Percentiles rank a stretch among this genome's conserved stretches.
These are phyloP conservation scores for Dorcoceras hygrometricum DNA, from an alignment of 257 asterid genomes.

Conservation along the genomic window DNA sequence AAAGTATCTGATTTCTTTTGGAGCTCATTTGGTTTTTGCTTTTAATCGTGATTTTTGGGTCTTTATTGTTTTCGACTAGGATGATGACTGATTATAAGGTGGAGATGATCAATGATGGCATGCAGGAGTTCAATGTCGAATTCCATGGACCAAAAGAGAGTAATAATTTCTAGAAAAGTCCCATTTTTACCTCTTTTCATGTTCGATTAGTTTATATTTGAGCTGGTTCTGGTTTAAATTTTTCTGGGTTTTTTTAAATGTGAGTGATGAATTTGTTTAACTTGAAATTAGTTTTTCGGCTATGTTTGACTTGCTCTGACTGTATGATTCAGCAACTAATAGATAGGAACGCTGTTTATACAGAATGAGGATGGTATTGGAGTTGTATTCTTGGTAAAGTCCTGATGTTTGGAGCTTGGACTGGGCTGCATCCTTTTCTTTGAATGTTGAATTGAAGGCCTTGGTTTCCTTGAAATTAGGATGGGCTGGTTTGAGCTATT, in stretches of 20 bases:
- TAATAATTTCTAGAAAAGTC: conserved; percentile 28
- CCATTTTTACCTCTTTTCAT: conserved; percentile 9
- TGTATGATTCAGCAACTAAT: conserved; percentile 18
- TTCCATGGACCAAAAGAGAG: conserved; percentile 93
- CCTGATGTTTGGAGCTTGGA: conserved; percentile 21
- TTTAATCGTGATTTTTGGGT: conserved; percentile 12
- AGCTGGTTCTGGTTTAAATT: conserved; percentile 22
- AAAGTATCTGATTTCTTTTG: not conserved
- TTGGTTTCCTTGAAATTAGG: conserved; percentile 4
- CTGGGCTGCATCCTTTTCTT: not conserved
- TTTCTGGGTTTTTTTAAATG: conserved; percentile 12
- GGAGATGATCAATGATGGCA: conserved; percentile 88
- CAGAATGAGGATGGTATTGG: conserved; percentile 16
- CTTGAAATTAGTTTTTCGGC: conserved; percentile 5
- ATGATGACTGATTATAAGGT: conserved; percentile 94
- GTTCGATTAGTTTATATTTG: conserved; percentile 23
- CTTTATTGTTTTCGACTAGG: conserved; percentile 43
- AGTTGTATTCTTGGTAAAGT: conserved; percentile 11
- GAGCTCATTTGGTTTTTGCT: not conserved
- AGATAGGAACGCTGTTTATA: conserved; percentile 18
- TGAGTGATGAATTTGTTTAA: not conserved
- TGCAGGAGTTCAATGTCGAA: conserved; percentile 78
- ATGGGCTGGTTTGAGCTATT: not conserved
- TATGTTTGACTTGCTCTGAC: conserved; percentile 22
- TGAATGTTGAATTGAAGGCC: not conserved